phyloP scores from a whole-genome alignment of 2,329 filamentous ascomycete genomes.

The Thielaviopsis ethacetica region DNA sequence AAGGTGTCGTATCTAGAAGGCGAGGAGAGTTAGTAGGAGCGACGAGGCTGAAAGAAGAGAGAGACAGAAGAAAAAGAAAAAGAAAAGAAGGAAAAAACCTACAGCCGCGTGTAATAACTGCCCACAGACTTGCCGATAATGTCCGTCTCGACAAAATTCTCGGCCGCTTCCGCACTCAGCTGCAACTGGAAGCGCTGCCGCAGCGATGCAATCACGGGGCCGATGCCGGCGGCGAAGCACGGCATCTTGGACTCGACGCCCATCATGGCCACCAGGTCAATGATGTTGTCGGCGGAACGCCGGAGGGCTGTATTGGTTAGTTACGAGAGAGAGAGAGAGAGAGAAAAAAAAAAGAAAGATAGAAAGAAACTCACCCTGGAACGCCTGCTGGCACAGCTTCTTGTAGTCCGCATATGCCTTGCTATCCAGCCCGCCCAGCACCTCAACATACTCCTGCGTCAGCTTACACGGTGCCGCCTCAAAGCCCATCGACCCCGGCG shows the following conservation, averaged over 20 bases:
- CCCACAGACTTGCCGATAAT: conserved; percentile 66
- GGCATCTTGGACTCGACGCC: conserved; percentile 71
- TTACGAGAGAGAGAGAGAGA: background rate
- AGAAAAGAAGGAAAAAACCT: conserved; percentile 21
- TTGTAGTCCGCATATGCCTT: conserved; percentile 62
- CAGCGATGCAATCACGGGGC: conserved; percentile 51
- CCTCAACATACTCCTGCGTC: conserved; percentile 72
- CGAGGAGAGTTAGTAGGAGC: conserved; percentile 11
- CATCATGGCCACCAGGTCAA: conserved; percentile 74
- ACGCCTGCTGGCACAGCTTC: conserved; percentile 64
- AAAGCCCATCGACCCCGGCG: conserved; percentile 68
- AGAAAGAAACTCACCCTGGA: conserved; percentile 42
- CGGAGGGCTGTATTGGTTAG: conserved; percentile 40
- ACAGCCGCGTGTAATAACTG: conserved; percentile 78
- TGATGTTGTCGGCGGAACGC: conserved; percentile 62
- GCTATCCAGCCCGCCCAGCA: conserved; percentile 57
- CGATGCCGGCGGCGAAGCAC: conserved; percentile 61
- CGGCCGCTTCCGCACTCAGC: conserved; percentile 65
- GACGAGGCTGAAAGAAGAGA: background rate
- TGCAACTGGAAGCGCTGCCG: conserved; percentile 67
- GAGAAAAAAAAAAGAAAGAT: background rate
- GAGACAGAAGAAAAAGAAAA: conserved; percentile 7
- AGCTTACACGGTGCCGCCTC: conserved; percentile 79
- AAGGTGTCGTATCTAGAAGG: conserved; percentile 58
- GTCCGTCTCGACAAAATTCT: conserved; percentile 65